A percentile compares a stretch with the other conserved stretches of the same genome.
These are phyloP conservation scores for Oemleria cerasiformis DNA, from an alignment of 306 rosid genomes.

Conservation along the genomic window DNA sequence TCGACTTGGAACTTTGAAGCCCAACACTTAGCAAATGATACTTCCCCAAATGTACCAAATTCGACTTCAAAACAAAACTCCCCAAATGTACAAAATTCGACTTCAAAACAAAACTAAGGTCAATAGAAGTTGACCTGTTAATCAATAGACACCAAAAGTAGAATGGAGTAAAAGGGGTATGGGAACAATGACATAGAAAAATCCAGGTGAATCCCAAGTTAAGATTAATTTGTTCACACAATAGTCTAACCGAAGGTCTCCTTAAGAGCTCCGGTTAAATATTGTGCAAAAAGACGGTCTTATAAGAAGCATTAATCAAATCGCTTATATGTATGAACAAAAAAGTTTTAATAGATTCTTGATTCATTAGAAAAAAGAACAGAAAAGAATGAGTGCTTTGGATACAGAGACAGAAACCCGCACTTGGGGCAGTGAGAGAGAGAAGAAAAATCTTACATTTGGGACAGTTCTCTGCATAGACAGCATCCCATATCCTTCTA, in stretches of 20 bases:
- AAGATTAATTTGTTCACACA: not conserved
- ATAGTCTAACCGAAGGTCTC: not conserved
- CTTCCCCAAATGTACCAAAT: not conserved
- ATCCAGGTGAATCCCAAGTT: not conserved
- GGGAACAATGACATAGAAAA: not conserved
- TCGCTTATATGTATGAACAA: not conserved
- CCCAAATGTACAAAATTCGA: not conserved
- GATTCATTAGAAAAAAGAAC: not conserved
- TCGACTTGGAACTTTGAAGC: not conserved
- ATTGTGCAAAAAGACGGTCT: not conserved
- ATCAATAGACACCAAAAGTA: not conserved
- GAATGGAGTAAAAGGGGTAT: not conserved
- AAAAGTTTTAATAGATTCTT: not conserved
- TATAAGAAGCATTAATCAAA: not conserved
- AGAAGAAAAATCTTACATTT: constrained; percentile 55
- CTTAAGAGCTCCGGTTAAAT: not conserved
- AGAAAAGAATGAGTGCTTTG: not conserved
- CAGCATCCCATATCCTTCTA: constrained; percentile 91
- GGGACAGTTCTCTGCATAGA: constrained; percentile 94
- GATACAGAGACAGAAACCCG: too few species aligned
- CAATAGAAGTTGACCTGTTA: not conserved
- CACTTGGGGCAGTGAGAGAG: not conserved
- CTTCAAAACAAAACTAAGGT: not conserved
- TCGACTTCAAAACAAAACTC: not conserved
- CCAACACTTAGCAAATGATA: not conserved